phyloP scores from a whole-genome alignment of 805 yeast species.

The Ogataea nitratoaversa region DNA sequence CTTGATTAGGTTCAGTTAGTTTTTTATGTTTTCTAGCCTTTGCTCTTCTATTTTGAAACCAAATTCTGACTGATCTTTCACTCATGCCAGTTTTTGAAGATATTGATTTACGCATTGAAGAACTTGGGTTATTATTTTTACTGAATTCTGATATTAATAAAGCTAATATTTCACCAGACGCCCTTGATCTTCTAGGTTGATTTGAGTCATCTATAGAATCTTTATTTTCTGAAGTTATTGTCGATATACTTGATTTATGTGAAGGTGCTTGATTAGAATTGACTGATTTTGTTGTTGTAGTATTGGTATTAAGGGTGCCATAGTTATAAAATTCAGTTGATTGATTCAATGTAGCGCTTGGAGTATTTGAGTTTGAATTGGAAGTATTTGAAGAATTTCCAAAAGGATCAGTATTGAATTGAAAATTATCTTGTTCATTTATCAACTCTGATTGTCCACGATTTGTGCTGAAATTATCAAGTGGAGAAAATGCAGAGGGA shows the following conservation, averaged over 20 bases:
- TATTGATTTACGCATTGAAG: slow-evolving; percentile 64
- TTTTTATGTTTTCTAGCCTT: slow-evolving; percentile 66
- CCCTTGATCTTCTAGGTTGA: slow-evolving; percentile 32
- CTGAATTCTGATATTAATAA: slow-evolving; percentile 65
- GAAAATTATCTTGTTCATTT: not conserved
- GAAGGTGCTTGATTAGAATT: not conserved
- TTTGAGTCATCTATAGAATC: slow-evolving; percentile 8
- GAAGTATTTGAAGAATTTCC: not conserved
- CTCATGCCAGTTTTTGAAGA: slow-evolving; percentile 75
- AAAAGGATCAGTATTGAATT: not conserved
- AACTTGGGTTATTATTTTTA: slow-evolving; percentile 69
- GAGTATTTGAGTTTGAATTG: not conserved
- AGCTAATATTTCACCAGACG: slow-evolving; percentile 66
- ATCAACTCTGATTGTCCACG: not conserved
- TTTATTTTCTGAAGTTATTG: slow-evolving; percentile 3
- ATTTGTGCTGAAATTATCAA: slow-evolving; percentile 1
- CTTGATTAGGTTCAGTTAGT: slow-evolving; percentile 22
- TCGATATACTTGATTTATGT: not conserved
- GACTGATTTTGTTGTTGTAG: slow-evolving; percentile 1
- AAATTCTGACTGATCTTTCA: slow-evolving; percentile 83
- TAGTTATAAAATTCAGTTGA: not conserved
- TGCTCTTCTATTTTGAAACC: slow-evolving; percentile 90
- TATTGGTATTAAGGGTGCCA: not conserved
- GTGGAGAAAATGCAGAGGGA: slow-evolving; percentile 1
- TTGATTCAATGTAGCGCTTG: not conserved